phyloP scores from a whole-genome alignment of 345 rosid species.

The Microcos paniculata region DNA sequence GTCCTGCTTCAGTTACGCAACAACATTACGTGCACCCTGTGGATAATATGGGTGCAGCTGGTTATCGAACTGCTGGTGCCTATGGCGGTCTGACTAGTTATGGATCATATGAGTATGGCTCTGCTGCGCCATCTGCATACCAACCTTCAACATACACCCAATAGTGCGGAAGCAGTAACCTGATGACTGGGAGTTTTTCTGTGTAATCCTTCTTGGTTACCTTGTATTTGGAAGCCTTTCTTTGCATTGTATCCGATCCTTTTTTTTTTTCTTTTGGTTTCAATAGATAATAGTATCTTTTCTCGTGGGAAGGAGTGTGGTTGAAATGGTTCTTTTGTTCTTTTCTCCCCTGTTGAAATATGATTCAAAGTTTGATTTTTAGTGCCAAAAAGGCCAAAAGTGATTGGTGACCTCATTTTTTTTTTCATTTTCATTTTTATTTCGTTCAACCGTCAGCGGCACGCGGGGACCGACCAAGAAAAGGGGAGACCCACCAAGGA shows the following conservation, averaged over 20 bases:
- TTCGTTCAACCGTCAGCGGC: no score
- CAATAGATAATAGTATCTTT: neutral
- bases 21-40: conserved; percentile 38
- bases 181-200: neutral
- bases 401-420: no score
- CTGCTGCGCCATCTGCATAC: conserved; percentile 28
- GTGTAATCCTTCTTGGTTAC: neutral
- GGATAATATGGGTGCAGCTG: conserved; percentile 26
- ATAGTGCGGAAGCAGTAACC: conserved; percentile 8
- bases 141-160: conserved; percentile 37
- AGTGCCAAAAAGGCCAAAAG: no score
- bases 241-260: no score
- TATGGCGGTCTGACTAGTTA: conserved; percentile 39
- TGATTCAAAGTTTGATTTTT: no score
- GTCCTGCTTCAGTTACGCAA: conserved; percentile 34
- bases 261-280: neutral
- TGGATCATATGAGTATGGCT: conserved; percentile 33
- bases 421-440: no score
- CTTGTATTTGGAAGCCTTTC: neutral
- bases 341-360: neutral
- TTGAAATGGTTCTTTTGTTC: neutral
- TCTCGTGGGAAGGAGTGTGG: neutral
- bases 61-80: conserved; percentile 24
- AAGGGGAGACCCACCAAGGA: no score
- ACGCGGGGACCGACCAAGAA: no score